Base-by-base conservation (phyloP, 306 rosid species). In the Canavalia ensiformis region DNA sequence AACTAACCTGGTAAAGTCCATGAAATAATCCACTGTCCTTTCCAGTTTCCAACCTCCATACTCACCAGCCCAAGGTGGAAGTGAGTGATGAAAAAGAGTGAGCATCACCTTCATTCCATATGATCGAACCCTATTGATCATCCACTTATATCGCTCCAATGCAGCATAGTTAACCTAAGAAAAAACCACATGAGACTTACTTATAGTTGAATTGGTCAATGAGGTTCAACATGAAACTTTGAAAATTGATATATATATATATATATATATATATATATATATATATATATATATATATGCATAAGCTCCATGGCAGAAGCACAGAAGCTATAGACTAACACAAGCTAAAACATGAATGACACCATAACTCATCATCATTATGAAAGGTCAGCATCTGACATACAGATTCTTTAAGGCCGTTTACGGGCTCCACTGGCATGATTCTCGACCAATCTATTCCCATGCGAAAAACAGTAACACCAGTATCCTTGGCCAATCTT, bases 31-130 rank as follows among this genome's bases (percentile, higher is more conserved):
- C 81, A 90, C 97, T 2, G 99, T 95, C 86, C 90, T 95, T 81
- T 95, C 97, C 86, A 91, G 80, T 88, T 95, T 93, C 99, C 98
- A 95, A 80, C 98, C 99, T 82, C 99, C 99, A 88, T 95, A 95
- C 55, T 91, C 93, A 77, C 96, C 92, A 35, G 99, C 97, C 99
- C 90, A 85, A 10, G 99, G 92, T 50, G 99, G 99, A 73, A 95
- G 88, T 42, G 99, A 95, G 80, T 95, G 99, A 89, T 95, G 99
- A 75, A 95, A 95, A 75, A 95, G 92, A 72, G 99, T 95, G 75
- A 95, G 89, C 99, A 93, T 90, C 82, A 95, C 99, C 86, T 95
- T 95, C 99, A 95, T 95, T 83, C 98, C 99, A 78, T 89, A 77
- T 31, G 97, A 93, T 41, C 74, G 92, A 78, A 85, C 92, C 88